Percentiles rank a stretch among this genome's conserved stretches.
Evolutionary conservation across 2,329 filamentous ascomycete genomes (phyloP).

Genomic region (Apiospora aurea): DNA sequence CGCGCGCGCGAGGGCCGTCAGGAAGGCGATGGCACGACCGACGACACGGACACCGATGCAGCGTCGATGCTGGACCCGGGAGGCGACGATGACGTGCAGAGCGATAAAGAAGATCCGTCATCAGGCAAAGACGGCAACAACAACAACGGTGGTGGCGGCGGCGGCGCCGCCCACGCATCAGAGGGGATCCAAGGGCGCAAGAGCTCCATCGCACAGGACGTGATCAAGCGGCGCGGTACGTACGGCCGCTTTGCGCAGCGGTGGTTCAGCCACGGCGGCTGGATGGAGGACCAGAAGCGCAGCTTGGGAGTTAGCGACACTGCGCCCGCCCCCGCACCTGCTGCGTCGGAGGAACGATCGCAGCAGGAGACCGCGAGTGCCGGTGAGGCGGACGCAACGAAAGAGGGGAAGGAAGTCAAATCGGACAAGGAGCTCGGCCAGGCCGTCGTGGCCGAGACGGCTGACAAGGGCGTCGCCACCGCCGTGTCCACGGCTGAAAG

Average conservation of each 20-base stretch:
- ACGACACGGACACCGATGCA: conserved; percentile 23
- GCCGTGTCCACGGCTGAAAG: conserved; percentile 51
- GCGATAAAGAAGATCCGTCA: conserved; percentile 32
- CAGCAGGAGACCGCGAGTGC: conserved; percentile 47
- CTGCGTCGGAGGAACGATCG: neutral
- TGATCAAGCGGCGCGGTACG: conserved; percentile 80
- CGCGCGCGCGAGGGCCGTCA: neutral
- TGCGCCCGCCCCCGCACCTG: conserved; percentile 35
- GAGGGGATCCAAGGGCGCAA: conserved; percentile 33
- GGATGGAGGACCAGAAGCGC: conserved; percentile 75
- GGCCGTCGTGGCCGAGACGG: conserved; percentile 38
- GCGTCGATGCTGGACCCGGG: conserved; percentile 28
- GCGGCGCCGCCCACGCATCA: conserved; percentile 17
- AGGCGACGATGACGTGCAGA: conserved; percentile 40
- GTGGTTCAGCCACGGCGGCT: conserved; percentile 89
- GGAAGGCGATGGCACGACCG: conserved; percentile 5
- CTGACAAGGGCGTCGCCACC: conserved; percentile 33
- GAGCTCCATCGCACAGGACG: conserved; percentile 83
- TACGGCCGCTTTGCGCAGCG: conserved; percentile 90
- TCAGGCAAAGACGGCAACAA: neutral
- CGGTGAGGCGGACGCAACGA: conserved; percentile 25
- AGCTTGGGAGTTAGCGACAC: conserved; percentile 70
- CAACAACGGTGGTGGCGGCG: neutral
- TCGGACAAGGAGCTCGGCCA: conserved; percentile 39
- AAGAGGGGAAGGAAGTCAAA: conserved; percentile 30